These are phyloP conservation scores for Cystoderma amianthinum DNA, from an alignment of 768 basidiomycete genomes.

Conservation along the genomic window DNA sequence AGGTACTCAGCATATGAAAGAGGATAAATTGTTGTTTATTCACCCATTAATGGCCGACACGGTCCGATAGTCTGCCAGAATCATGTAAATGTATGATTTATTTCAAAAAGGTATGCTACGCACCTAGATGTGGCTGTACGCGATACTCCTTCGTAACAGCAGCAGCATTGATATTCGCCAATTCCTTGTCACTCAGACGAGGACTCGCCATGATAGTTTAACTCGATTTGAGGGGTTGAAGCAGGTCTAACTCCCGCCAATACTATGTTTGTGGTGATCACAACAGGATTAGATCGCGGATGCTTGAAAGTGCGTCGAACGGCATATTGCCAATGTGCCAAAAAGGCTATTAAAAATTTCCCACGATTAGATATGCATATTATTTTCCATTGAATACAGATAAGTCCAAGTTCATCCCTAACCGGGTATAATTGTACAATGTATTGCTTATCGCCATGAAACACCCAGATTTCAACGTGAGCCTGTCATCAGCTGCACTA, in stretches of 20 bases:
- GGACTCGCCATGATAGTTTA: slow-evolving; percentile 40
- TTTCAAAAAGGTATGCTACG: slow-evolving; percentile 16
- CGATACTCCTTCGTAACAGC: slow-evolving; percentile 86
- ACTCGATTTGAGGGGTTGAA: too few species aligned
- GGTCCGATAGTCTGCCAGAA: slow-evolving; percentile 81
- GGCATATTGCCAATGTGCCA: too few species aligned
- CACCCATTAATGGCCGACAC: slow-evolving; percentile 98
- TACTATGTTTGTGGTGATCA: too few species aligned
- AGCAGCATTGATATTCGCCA: slow-evolving; percentile 79
- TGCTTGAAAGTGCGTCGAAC: too few species aligned
- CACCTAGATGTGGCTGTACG: slow-evolving; percentile 86
- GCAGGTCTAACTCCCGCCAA: too few species aligned
- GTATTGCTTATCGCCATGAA: too few species aligned
- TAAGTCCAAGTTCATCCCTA: too few species aligned
- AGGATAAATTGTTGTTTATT: slow-evolving; percentile 16
- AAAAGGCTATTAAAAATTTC: too few species aligned
- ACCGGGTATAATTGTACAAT: too few species aligned
- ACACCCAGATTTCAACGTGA: too few species aligned
- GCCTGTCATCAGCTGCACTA: slow-evolving; percentile 27
- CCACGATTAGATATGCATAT: slow-evolving; percentile 6
- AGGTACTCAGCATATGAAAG: slow-evolving; percentile 3
- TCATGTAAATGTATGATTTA: slow-evolving; percentile 6
- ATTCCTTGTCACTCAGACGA: slow-evolving; percentile 63
- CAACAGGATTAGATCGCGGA: too few species aligned
- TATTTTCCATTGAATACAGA: too few species aligned